Base-by-base conservation (phyloP, 2,329 filamentous ascomycete species). In the Graphiopsis chlorocephala region DNA sequence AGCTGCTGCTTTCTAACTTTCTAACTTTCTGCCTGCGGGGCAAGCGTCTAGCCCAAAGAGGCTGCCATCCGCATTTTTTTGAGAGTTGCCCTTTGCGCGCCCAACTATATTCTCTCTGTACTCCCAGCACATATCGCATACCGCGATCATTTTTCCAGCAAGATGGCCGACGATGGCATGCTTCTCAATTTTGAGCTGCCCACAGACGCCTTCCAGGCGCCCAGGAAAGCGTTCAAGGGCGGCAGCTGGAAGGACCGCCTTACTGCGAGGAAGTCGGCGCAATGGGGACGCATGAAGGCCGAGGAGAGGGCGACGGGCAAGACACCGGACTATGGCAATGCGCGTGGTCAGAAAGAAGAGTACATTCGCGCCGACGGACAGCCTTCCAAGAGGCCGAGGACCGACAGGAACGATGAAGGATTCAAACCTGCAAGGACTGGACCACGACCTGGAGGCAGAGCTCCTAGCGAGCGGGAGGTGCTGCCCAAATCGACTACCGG, bases 121-220 rank as follows among this genome's bases (percentile, higher is more conserved):
- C 26, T 48, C 26, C 57, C 35, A 33, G 35, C 14, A 42, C 25
- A 26, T 48, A 56, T 48, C 63, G 50, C 47, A 47, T 8, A 20
- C 25, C 5, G 26, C 50, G 53, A 28, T 12, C 28, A 14, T 45
- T 25, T 0, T 17, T 17, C 17, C 7, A 60, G 33, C 42, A 67
- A 42, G 26, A 97, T 98, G 93, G 91, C 91, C 60, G 93, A 98
- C 82, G 91, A 96, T 88, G 93, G 93, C 71, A 90, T 99, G 87
- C 85, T 97, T 64, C 83, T 98, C 75, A 98, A 98, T 73, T 97
- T 98, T 76, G 88, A 92, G 72, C 82, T 97, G 64, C 71, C 73
- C 3, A 85, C 86, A 29, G 88, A 91, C 66, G 85, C 82, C 20
- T 85, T 90, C 20, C 81, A 85, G 84, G 82, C 84, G 69, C 85